Percentiles rank a stretch among this genome's conserved stretches.
Conservation (phyloP, 176 grass and related monocot species). For the Oryza glumipatula region DNA sequence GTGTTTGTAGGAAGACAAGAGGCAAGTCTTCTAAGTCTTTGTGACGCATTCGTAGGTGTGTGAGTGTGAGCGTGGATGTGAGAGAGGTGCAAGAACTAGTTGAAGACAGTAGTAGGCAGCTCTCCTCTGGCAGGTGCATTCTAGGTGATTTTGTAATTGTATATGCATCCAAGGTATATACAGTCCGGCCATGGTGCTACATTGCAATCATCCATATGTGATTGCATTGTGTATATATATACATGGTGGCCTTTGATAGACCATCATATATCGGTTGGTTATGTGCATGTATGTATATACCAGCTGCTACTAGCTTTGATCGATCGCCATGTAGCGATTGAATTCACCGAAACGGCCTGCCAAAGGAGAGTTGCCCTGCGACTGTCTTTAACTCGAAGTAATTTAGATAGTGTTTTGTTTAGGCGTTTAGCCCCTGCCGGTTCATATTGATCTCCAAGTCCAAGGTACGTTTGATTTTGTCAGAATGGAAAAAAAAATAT, state of each 20-base stretch:
- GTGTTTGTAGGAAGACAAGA: too few species aligned
- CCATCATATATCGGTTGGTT: too few species aligned
- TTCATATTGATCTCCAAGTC: too few species aligned
- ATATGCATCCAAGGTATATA: not conserved
- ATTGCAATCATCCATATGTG: not conserved
- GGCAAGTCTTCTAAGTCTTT: not conserved
- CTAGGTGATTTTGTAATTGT: not conserved
- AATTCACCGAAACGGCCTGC: not conserved
- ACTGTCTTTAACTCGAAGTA: constrained; percentile 16
- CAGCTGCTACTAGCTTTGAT: not conserved
- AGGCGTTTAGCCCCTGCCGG: too few species aligned
- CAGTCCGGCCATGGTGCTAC: not conserved
- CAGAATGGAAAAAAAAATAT: too few species aligned
- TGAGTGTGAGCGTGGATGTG: not conserved
- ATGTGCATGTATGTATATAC: too few species aligned
- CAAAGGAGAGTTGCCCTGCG: constrained; percentile 38
- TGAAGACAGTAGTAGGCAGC: constrained; percentile 6
- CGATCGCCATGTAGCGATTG: not conserved
- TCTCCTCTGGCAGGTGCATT: not conserved
- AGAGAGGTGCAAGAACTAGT: not conserved
- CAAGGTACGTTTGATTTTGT: too few species aligned
- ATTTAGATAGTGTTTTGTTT: too few species aligned
- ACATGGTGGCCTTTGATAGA: too few species aligned
- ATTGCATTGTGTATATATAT: not conserved
- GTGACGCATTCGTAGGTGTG: too few species aligned